Evolutionary conservation across 192 early-diverging fungal genomes (phyloP).

Genomic region (Entomortierella chlamydospora): DNA sequence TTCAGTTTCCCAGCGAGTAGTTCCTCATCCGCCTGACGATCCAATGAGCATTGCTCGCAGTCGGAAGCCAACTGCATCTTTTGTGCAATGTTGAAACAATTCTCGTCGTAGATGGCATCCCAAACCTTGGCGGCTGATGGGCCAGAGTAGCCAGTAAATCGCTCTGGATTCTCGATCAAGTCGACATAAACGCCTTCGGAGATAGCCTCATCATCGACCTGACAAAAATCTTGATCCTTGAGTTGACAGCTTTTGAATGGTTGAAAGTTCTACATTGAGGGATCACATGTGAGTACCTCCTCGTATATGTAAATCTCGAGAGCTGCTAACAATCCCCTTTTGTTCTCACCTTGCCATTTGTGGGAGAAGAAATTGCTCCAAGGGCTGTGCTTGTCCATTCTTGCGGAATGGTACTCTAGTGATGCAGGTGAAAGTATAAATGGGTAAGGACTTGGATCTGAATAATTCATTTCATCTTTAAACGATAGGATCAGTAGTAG

Average conservation of each 20-base stretch:
- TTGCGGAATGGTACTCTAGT: slow-evolving; percentile 55
- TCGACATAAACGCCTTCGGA: slow-evolving; percentile 86
- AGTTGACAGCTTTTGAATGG: slow-evolving; percentile 68
- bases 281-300: too few relatives aligned
- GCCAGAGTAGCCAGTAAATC: slow-evolving; percentile 96
- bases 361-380: slow-evolving; percentile 77
- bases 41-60: slow-evolving; percentile 56
- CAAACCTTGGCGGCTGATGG: slow-evolving; percentile 89
- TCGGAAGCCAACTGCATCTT: slow-evolving; percentile 62
- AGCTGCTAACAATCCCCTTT: not conserved
- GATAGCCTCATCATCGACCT: slow-evolving; percentile 84
- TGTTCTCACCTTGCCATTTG: slow-evolving; percentile 60
- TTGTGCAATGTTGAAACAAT: slow-evolving; percentile 86
- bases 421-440: not conserved
- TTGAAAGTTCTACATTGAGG: slow-evolving; percentile 57
- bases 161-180: slow-evolving; percentile 90
- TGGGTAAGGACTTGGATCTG: too few relatives aligned
- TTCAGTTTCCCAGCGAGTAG: slow-evolving; percentile 57
- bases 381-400: slow-evolving; percentile 71
- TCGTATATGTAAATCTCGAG: too few relatives aligned
- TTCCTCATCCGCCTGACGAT: slow-evolving; percentile 53
- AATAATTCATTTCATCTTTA: too few relatives aligned
- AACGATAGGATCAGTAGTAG: too few relatives aligned
- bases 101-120: slow-evolving; percentile 94
- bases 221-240: slow-evolving; percentile 87